A percentile compares a stretch with the other conserved stretches of the same genome.
phyloP scores from a whole-genome alignment of 1,139 yeast genomes.

The Geotrichum histeridarum region DNA sequence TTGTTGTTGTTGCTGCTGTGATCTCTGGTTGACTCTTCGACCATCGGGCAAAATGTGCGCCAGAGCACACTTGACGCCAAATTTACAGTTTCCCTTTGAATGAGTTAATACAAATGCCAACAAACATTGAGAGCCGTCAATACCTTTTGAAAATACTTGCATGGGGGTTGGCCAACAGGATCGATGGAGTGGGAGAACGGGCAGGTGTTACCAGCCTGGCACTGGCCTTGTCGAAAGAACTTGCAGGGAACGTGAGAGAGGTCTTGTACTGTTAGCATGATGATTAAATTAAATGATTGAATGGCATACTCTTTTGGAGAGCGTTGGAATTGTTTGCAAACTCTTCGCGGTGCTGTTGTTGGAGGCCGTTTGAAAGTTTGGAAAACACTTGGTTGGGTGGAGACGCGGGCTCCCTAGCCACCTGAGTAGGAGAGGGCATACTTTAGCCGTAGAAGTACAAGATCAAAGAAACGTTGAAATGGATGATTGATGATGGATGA shows the following conservation, averaged over 20 bases:
- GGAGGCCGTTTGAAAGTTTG: slow-evolving; percentile 9
- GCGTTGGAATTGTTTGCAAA: slow-evolving; percentile 1
- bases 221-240: slow-evolving; percentile 81
- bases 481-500: slow-evolving; percentile 39
- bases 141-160: slow-evolving; percentile 79
- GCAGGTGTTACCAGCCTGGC: slow-evolving; percentile 90
- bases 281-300: neutral
- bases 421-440: slow-evolving; percentile 15
- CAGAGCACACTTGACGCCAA: slow-evolving; percentile 87
- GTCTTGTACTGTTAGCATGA: slow-evolving; percentile 34
- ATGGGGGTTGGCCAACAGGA: slow-evolving; percentile 64
- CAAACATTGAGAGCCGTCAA: slow-evolving; percentile 18
- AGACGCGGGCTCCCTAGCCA: slow-evolving; percentile 12
- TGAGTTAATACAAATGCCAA: neutral
- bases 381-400: slow-evolving; percentile 12
- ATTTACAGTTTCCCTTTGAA: slow-evolving; percentile 73
- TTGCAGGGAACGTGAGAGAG: slow-evolving; percentile 94
- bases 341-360: slow-evolving; percentile 12
- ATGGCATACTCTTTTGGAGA: slow-evolving; percentile 1
- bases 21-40: slow-evolving; percentile 61
- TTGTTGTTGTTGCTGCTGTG: slow-evolving; percentile 21
- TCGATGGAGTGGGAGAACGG: slow-evolving; percentile 84
- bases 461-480: slow-evolving; percentile 14
- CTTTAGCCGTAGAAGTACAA: neutral
- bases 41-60: slow-evolving; percentile 90